Conservation (phyloP, 2,329 filamentous ascomycete species). For the Fusarium continuum region DNA sequence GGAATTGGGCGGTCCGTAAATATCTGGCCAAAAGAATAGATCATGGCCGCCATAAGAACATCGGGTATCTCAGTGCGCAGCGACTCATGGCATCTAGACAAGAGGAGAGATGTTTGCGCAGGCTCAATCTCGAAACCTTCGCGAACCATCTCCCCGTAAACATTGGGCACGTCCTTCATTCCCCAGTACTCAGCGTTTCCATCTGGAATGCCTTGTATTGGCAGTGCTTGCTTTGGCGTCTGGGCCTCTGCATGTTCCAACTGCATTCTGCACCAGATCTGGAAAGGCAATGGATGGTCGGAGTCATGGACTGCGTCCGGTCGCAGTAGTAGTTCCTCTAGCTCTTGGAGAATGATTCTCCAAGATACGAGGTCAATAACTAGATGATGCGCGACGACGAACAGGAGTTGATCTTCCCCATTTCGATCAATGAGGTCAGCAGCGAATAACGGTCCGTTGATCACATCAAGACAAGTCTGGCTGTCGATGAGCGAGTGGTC, state of each 20-base stretch:
- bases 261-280: slow-evolving; percentile 52
- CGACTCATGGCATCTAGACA: slow-evolving; percentile 35
- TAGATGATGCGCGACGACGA: slow-evolving; percentile 50
- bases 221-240: slow-evolving; percentile 40
- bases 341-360: slow-evolving; percentile 50
- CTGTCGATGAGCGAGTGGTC: neutral
- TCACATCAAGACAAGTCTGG: slow-evolving; percentile 25
- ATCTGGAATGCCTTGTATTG: slow-evolving; percentile 11
- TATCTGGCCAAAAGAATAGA: slow-evolving; percentile 40
- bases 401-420: slow-evolving; percentile 44
- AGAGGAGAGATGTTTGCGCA: slow-evolving; percentile 24
- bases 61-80: slow-evolving; percentile 49
- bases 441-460: slow-evolving; percentile 12
- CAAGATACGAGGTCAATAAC: slow-evolving; percentile 59
- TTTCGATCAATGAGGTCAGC: slow-evolving; percentile 19
- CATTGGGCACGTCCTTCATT: slow-evolving; percentile 30
- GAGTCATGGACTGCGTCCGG: slow-evolving; percentile 9
- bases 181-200: slow-evolving; percentile 42
- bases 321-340: slow-evolving; percentile 49
- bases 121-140: slow-evolving; percentile 29
- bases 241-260: slow-evolving; percentile 3
- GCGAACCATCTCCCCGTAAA: slow-evolving; percentile 32
- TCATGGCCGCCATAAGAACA: slow-evolving; percentile 47
- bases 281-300: slow-evolving; percentile 45
- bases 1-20: slow-evolving; percentile 46